Percentiles rank a stretch among this genome's conserved stretches.
These are phyloP conservation scores for Citrullus colocynthis DNA, from an alignment of 306 rosid genomes.

Conservation along the genomic window DNA sequence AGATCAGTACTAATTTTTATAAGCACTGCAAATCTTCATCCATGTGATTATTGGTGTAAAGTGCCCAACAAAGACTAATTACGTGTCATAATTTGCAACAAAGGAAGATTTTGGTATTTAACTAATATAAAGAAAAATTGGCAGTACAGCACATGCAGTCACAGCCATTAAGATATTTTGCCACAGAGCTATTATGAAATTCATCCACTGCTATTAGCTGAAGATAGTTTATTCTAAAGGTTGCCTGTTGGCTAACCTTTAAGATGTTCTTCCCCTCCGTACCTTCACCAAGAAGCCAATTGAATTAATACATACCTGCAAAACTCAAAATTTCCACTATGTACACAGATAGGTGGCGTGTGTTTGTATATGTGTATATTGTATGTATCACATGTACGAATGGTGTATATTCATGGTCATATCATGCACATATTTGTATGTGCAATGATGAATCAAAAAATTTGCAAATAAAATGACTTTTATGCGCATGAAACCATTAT, in stretches of 20 bases:
- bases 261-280: not conserved
- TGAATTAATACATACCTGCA: not conserved
- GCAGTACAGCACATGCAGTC: not conserved
- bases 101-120: not conserved
- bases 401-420: not conserved
- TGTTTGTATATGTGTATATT: not conserved
- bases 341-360: not conserved
- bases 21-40: not conserved
- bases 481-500: not conserved
- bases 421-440: not conserved
- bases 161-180: not conserved
- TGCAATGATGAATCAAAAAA: not conserved
- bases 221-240: constrained; percentile 6
- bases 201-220: constrained; percentile 1
- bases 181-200: not conserved
- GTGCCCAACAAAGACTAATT: constrained; percentile 5
- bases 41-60: not conserved
- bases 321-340: not conserved
- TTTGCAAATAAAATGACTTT: not conserved
- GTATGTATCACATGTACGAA: not conserved
- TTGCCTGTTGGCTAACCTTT: constrained; percentile 1
- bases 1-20: constrained; percentile 1
- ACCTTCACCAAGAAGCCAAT: not conserved
- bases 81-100: constrained; percentile 3
- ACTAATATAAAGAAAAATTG: not conserved